Evolutionary conservation across 2,329 filamentous ascomycete species (phyloP), one percentile per base, ranked within the genome.

Genomic region (Arthrobotrys sinensis): DNA sequence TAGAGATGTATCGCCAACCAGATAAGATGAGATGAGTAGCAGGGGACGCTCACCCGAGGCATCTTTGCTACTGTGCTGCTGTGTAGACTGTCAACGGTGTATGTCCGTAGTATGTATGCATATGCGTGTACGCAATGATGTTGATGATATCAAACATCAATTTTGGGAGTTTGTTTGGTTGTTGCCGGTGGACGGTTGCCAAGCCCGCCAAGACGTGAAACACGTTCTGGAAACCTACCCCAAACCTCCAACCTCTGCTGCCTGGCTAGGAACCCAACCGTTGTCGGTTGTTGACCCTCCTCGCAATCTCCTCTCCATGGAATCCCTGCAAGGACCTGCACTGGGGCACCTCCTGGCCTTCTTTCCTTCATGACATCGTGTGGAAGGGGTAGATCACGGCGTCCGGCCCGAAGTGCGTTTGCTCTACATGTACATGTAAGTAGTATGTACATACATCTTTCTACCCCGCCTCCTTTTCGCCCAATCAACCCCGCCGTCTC

Each of bases 381-480:
- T 43, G 52, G 53, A 60, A 53, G 60, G 53, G 48, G 48, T 34
- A 50, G 19, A 50, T 66, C 52, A 69, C 73, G 73, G 73, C 73
- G 73, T 62, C 52, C 73, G 73, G 73, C 60, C 73, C 73, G 73
- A 77, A 50, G 52, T n/a, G 40, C 50, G 60, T 68, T n/a, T 12
- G 7, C 45, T 10, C 1, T 7, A n/a, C 5, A 10, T 34, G 11
- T 55, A 8, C 21, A 57, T 34, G 50, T 10, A 38, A 3, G 36
- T 38, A 38, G 8, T 38, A 10, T 12, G 12, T 8, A 12, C 8
- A 8, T 38, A 38, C 36, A 38, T 38, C 24, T 28, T 28, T 28
- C 24, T 21, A 53, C 50, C 50, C 24, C 50, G 14, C 50, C 24
- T 28, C 24, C 24, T 28, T 28, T 28, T 28, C 24, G 24, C 24